Base-by-base conservation (phyloP, 2,329 filamentous ascomycete genomes). In the Pseudocercospora fuligena region DNA sequence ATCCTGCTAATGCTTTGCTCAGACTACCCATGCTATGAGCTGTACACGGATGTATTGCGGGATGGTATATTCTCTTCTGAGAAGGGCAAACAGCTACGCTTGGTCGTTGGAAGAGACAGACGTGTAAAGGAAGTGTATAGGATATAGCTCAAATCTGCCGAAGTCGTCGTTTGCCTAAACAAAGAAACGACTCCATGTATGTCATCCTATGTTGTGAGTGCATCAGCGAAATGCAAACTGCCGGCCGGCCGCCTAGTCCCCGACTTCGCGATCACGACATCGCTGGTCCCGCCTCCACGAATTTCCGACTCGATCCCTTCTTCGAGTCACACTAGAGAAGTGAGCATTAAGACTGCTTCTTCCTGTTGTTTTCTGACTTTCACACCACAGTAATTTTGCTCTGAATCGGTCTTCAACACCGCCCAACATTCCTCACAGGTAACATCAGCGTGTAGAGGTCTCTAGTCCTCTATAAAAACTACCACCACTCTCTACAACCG, bases 1-100 rank as follows among this genome's bases (percentile, higher is more conserved):
- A 57, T 57, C n/a, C 19, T 33, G 61, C 61, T 61, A 21, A 61
- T 51, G 16, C 33, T 36, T 66, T 43, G 8, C 56, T 33, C 60
- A 78, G 78, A 79, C 64, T 84, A 83, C 73, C 85, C 86, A 12
- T 85, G 83, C 23, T 88, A 88, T 73, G 86, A 88, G 74, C 76
- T 88, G 3, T 88, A 84, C 73, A 80, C 84, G 3, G 82, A 84
- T 40, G 74, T 74, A 2, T 74, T 88, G 54, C 79, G 85, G 61
- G 66, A 78, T n/a, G 85, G 85, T 0, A 78, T 86, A 1, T 85
- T 86, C 62, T 68, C 68, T 5, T 72, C 71, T 3, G 74, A 80
- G 25, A 74, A 77, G 54, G 83, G 82, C 5, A 82, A 77, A 66
- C 85, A 87, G 73, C 72, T 87, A 57, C 80, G 84, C 60, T 74